These are phyloP conservation scores for Basipetospora chlamydospora DNA, from an alignment of 2,329 filamentous ascomycete species.

Conservation along the genomic window DNA sequence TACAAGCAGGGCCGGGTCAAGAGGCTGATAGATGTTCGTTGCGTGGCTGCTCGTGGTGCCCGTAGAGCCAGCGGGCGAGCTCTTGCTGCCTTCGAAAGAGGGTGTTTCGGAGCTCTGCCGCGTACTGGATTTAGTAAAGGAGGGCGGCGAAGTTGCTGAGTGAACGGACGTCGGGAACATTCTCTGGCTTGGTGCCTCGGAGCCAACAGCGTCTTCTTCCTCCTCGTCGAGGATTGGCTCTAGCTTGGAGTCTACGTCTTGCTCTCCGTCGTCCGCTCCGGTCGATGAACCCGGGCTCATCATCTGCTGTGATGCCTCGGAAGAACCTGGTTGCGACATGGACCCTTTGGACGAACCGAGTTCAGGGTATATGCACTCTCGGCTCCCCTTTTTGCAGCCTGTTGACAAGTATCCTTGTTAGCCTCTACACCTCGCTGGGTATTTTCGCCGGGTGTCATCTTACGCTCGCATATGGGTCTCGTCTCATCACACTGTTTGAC, in stretches of 20 bases:
- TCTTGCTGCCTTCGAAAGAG: constrained; percentile 34
- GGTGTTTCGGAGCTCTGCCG: constrained; percentile 38
- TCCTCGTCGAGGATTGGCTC: constrained; percentile 42
- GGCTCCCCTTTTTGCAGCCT: constrained; percentile 84
- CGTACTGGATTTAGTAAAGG: constrained; percentile 19
- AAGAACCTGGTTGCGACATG: constrained; percentile 12
- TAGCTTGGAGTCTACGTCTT: constrained; percentile 26
- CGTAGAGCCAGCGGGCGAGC: constrained; percentile 36
- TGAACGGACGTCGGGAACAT: too few relatives aligned
- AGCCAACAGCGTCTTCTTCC: too few relatives aligned
- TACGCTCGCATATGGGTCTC: constrained; percentile 72
- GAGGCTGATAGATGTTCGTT: constrained; percentile 4
- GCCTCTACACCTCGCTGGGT: neutral
- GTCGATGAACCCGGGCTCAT: constrained; percentile 39
- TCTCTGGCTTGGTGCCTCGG: constrained; percentile 18
- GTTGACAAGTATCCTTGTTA: too few relatives aligned
- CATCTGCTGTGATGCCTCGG: constrained; percentile 25
- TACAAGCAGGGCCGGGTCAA: constrained; percentile 7
- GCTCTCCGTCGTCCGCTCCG: constrained; percentile 33
- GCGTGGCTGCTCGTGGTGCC: constrained; percentile 23
- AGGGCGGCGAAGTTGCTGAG: constrained; percentile 22
- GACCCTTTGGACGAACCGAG: constrained; percentile 21
- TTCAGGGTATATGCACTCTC: constrained; percentile 84
- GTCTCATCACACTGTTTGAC: constrained; percentile 70
- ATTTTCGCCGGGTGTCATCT: constrained; percentile 18